Evolutionary conservation across 1,284 basidiomycete species (phyloP).

Genomic region (Grifola frondosa): DNA sequence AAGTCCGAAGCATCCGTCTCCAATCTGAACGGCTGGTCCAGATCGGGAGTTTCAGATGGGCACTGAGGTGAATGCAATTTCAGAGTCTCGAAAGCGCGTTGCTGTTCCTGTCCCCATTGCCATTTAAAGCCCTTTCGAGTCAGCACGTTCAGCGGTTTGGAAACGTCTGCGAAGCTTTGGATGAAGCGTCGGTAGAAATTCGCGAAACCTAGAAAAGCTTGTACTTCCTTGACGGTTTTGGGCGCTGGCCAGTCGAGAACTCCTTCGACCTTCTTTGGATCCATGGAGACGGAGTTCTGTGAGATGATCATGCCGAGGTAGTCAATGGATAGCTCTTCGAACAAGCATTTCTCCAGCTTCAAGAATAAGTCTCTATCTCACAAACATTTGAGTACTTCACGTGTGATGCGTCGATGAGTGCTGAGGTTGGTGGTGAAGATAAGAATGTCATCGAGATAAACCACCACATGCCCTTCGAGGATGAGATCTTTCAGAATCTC

Average conservation of each 20-base stretch:
- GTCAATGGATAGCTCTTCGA: no score
- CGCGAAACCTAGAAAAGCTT: constrained; percentile 41
- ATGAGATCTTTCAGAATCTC: no score
- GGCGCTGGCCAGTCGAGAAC: constrained; percentile 39
- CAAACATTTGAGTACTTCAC: no score
- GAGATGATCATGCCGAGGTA: no score
- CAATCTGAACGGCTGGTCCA: constrained; percentile 15
- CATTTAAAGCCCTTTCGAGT: constrained; percentile 25
- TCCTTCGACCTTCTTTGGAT: constrained; percentile 36
- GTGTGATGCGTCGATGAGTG: no score
- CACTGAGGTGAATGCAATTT: constrained; percentile 29
- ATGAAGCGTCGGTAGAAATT: constrained; percentile 48
- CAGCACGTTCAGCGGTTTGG: constrained; percentile 28
- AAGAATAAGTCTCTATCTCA: no score
- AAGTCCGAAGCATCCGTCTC: constrained; percentile 20
- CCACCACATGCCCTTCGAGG: no score
- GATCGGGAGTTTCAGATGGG: constrained; percentile 22
- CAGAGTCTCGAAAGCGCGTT: constrained; percentile 30
- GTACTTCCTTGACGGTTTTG: constrained; percentile 25
- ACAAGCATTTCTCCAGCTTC: no score
- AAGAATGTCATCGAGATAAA: no score
- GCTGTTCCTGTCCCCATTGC: constrained; percentile 23
- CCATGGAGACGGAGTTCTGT: constrained; percentile 33
- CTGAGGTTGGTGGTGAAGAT: no score
- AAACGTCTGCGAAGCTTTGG: constrained; percentile 33